Evolutionary conservation across 768 basidiomycete genomes (phyloP).

Genomic region (Hortiboletus campestris): DNA sequence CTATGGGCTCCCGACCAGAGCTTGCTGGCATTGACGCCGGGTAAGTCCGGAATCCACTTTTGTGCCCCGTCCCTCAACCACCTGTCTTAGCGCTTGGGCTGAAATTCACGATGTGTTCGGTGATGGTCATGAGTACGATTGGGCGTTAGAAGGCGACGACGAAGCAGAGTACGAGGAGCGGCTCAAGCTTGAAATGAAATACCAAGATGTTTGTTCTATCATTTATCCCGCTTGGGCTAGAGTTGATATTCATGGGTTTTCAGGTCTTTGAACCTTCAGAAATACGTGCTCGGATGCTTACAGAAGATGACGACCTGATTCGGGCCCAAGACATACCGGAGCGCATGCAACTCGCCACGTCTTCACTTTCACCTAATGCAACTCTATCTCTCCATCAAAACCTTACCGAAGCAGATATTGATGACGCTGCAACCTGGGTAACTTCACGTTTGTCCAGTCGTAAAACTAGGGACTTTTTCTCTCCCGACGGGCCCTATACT

Average conservation of each 20-base stretch:
- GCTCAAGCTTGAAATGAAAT: slow-evolving; percentile 73
- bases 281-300: slow-evolving; percentile 84
- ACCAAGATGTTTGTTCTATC: slow-evolving; percentile 64
- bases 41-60: slow-evolving; percentile 44
- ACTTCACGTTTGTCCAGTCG: slow-evolving; percentile 69
- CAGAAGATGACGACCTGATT: slow-evolving; percentile 92
- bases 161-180: slow-evolving; percentile 43
- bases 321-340: slow-evolving; percentile 90
- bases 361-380: slow-evolving; percentile 70
- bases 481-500: slow-evolving; percentile 55
- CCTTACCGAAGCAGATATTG: slow-evolving; percentile 70
- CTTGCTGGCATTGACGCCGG: slow-evolving; percentile 79
- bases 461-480: slow-evolving; percentile 74
- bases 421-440: slow-evolving; percentile 86
- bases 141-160: slow-evolving; percentile 86
- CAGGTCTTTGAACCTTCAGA: slow-evolving; percentile 98
- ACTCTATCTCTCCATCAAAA: slow-evolving; percentile 59
- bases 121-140: slow-evolving; percentile 94
- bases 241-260: slow-evolving; percentile 7
- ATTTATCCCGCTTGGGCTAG: slow-evolving; percentile 1
- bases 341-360: slow-evolving; percentile 89
- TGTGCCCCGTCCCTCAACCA: slow-evolving; percentile 10
- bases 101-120: slow-evolving; percentile 97
- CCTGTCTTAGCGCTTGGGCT: slow-evolving; percentile 75
- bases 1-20: slow-evolving; percentile 63